Conservation (phyloP, 2,329 filamentous ascomycete species). For the Teratosphaeria destructans region DNA sequence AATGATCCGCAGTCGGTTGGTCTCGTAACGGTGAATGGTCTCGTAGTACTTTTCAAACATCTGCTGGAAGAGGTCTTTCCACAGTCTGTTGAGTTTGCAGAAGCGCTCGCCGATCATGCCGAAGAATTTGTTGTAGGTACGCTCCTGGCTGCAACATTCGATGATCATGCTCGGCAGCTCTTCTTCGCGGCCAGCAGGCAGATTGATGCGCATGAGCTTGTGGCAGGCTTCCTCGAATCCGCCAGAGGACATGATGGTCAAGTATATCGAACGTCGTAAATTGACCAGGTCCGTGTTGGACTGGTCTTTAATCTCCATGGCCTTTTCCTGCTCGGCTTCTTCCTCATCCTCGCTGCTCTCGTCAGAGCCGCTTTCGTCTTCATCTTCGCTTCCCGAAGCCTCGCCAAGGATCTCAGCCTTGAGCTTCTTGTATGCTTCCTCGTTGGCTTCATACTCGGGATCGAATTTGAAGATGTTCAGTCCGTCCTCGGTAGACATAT, state of each 20-base stretch:
- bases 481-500: constrained; percentile 68
- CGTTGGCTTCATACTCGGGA: constrained; percentile 77
- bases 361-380: constrained; percentile 58
- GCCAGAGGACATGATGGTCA: constrained; percentile 94
- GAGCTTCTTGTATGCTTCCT: constrained; percentile 78
- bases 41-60: constrained; percentile 90
- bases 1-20: constrained; percentile 88
- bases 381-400: constrained; percentile 63
- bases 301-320: constrained; percentile 94
- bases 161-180: constrained; percentile 95
- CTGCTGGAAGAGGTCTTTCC: constrained; percentile 86
- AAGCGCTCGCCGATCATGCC: constrained; percentile 90
- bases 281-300: constrained; percentile 94
- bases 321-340: constrained; percentile 62
- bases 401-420: constrained; percentile 93
- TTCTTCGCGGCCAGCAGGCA: constrained; percentile 75
- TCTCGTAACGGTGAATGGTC: constrained; percentile 94
- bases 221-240: constrained; percentile 95
- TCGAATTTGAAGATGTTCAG: constrained; percentile 97
- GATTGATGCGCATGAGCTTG: constrained; percentile 80
- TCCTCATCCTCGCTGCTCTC: constrained; percentile 39
- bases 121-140: constrained; percentile 96
- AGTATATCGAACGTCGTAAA: constrained; percentile 83
- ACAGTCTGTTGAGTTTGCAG: constrained; percentile 88
- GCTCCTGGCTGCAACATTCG: constrained; percentile 92